These are phyloP conservation scores for Paramyrothecium roridum DNA, from an alignment of 2,329 filamentous ascomycete genomes.

Conservation along the genomic window DNA sequence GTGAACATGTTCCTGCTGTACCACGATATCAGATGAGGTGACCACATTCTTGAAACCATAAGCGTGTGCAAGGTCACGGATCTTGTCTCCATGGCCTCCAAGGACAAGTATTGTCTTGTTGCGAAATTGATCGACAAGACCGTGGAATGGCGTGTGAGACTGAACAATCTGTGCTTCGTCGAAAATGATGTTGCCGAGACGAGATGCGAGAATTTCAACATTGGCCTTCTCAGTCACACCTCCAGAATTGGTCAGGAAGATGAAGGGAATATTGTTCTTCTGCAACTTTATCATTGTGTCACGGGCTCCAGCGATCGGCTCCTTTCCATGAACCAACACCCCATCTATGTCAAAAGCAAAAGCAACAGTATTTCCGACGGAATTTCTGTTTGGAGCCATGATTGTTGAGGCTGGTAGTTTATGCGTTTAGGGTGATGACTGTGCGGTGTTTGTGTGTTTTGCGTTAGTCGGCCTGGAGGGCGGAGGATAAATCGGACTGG, in stretches of 20 bases:
- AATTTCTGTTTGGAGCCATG: too few relatives aligned
- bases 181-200: slow-evolving; percentile 46
- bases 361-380: slow-evolving; percentile 7
- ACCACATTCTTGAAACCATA: slow-evolving; percentile 34
- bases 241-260: slow-evolving; percentile 72
- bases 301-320: slow-evolving; percentile 59
- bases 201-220: slow-evolving; percentile 55
- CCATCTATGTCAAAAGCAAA: slow-evolving; percentile 57
- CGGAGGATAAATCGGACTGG: too few relatives aligned
- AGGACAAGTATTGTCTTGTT: slow-evolving; percentile 51
- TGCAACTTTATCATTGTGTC: slow-evolving; percentile 59
- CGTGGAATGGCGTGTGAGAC: slow-evolving; percentile 68
- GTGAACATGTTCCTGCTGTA: slow-evolving; percentile 17
- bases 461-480: too few relatives aligned
- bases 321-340: slow-evolving; percentile 63
- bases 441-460: too few relatives aligned
- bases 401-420: too few relatives aligned
- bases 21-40: slow-evolving; percentile 29
- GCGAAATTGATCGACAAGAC: slow-evolving; percentile 46
- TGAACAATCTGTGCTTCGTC: slow-evolving; percentile 46
- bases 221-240: slow-evolving; percentile 64
- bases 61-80: slow-evolving; percentile 21
- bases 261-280: slow-evolving; percentile 62
- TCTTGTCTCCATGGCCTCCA: slow-evolving; percentile 40
- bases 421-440: too few relatives aligned